Base-by-base conservation (phyloP, 139 green algal genomes). In the Nannochloris sp. region DNA sequence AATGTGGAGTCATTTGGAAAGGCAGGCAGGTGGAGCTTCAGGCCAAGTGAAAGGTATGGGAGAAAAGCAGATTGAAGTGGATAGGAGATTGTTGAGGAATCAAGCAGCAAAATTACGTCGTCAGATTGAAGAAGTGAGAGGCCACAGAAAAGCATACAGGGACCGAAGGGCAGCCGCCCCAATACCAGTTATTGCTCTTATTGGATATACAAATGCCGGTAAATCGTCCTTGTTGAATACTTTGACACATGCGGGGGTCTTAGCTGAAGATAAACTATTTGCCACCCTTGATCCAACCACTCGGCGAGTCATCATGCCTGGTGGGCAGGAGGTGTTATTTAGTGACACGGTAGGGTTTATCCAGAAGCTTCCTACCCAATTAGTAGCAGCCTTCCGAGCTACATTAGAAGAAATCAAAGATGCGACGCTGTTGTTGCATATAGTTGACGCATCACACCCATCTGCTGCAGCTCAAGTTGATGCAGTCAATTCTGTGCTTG, bases 51-150 rank as follows among this genome's bases (percentile, higher is more conserved):
- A 81, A 71, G 82, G 74, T 71, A 91, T 95, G 87, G 93, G 93
- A 61, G 93, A 99, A 80, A 98, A 97, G 81, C 93, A 99, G 81
- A 95, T 95, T 44, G 93, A 98, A 74, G 85, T 97, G 15, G 93
- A 99, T 75, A 93, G 90, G 76, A 89, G 92, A 3, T 69, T 98
- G 57, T 73, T 96, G 64, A 64, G 83, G 3, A 54, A 53, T 5
- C 68, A 75, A 48, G 77, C 81, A 58, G 74, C 75, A 2, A 21
- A 44, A 25, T 70, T 95, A 64, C 61, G 74, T 16, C 68, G 60
- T 23, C 78, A 89, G 57, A 62, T 96, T 8, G 87, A 96, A 36
- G 69, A 80, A 15, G 84, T 87, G 14, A 73, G 82, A 31, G 68
- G 62, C 6, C 86, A 95, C 60, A 74, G 90, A 7, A 62, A 67